Base-by-base conservation (phyloP, 2,329 filamentous ascomycete species). In the Aspergillus versicolor region DNA sequence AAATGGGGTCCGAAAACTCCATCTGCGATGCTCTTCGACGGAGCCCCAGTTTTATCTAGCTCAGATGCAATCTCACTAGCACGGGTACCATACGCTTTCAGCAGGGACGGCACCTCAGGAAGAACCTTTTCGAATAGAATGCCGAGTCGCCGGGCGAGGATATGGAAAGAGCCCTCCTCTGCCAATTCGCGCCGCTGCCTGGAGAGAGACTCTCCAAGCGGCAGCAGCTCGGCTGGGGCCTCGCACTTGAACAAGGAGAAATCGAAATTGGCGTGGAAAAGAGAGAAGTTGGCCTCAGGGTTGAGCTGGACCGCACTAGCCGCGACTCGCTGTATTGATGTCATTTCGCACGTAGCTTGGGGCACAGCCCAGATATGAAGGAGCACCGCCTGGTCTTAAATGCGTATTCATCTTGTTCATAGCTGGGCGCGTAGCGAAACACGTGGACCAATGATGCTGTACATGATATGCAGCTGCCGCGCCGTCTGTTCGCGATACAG, bases 211-310 rank as follows among this genome's bases (percentile, higher is more conserved):
- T 52, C 41, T 0, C 73, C 75, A 0, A 80, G 27, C 0, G 43
- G 63, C 17, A 64, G 59, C 40, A 68, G 78, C 55, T 79, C 77
- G 11, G 49, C 50, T 0, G 77, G 77, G 0, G 77, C 73, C 52
- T 79, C 73, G 2, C 70, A 51, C 56, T 77, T 79, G 40, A 75
- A 54, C 0, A 80, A 57, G 0, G 73, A 67, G 56, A 80, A 80
- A 52, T 80, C 76, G 55, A 79, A 71, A 53, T 80, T 79, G 57
- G 77, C 13, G 40, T 63, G 61, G 24, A 67, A 65, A 3, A 69
- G 60, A 24, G 60, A 51, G 19, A 59, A 38, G 24, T 52, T 59
- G 15, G 30, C 30, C 21, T 59, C 57, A 7, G 45, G 49, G 8
- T 45, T 50, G 19, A 50, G 38, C 9, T 54, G 44, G 2, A 54